phyloP scores from a whole-genome alignment of 2,329 filamentous ascomycete species.

The Coniosporium tulheliwenetii region DNA sequence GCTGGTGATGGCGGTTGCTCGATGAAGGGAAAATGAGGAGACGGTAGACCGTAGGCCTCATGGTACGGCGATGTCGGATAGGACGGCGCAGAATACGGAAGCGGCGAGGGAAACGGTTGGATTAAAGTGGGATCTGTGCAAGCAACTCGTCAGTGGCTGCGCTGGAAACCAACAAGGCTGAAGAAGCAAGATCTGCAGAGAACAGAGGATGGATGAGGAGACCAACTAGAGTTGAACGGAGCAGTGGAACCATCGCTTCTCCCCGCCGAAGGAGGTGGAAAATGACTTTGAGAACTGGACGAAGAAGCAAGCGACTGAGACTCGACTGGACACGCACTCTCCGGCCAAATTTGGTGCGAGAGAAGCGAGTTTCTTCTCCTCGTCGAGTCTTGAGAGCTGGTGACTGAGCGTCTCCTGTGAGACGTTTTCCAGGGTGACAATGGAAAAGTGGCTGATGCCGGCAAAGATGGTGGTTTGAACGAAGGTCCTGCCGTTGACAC shows the following conservation, averaged over 20 bases:
- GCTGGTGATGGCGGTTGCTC: constrained; percentile 45
- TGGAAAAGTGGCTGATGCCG: too few species aligned
- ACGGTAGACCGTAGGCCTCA: constrained; percentile 22
- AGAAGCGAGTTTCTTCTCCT: too few species aligned
- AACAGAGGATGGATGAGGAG: constrained; percentile 9
- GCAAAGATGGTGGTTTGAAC: too few species aligned
- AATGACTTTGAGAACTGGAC: background rate
- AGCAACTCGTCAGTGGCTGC: constrained; percentile 2
- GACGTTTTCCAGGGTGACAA: too few species aligned
- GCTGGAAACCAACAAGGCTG: background rate
- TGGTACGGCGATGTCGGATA: constrained; percentile 26
- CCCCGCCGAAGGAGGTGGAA: constrained; percentile 18
- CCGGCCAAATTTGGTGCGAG: too few species aligned
- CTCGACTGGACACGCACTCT: too few species aligned
- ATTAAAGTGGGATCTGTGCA: constrained; percentile 41
- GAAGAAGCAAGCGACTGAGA: too few species aligned
- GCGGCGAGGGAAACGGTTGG: constrained; percentile 29
- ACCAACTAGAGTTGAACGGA: constrained; percentile 25
- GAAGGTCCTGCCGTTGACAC: too few species aligned
- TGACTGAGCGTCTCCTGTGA: too few species aligned
- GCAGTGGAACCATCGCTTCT: constrained; percentile 17
- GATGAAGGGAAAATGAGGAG: constrained; percentile 24
- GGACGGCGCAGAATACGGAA: constrained; percentile 2
- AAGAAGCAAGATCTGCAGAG: background rate
- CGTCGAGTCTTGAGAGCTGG: too few species aligned